Conservation (phyloP, 176 grass and related monocot species). For the Zea luxurians region DNA sequence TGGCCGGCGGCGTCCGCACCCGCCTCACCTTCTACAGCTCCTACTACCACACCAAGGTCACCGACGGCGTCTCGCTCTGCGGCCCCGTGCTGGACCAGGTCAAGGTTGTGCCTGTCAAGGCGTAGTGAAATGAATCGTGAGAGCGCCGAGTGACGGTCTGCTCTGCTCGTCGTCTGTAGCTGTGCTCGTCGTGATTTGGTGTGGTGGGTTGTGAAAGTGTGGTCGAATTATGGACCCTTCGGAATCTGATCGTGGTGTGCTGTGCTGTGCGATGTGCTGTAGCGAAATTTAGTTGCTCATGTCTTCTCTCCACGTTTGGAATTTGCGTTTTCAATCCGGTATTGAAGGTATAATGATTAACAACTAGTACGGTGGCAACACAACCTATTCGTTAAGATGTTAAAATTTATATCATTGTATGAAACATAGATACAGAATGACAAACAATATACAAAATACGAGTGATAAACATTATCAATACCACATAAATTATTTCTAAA, state of each 20-base stretch:
- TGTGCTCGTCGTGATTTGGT: constrained; percentile 15
- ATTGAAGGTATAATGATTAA: too few relatives aligned
- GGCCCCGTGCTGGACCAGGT: constrained; percentile 88
- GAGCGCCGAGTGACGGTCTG: background rate
- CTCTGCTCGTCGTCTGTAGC: background rate
- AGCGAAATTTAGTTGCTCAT: background rate
- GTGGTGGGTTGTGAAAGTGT: constrained; percentile 6
- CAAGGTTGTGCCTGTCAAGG: constrained; percentile 63
- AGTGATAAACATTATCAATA: too few relatives aligned
- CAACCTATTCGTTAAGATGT: too few relatives aligned
- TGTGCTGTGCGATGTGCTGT: background rate
- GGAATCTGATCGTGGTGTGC: background rate
- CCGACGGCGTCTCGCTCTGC: constrained; percentile 68
- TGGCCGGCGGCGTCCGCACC: constrained; percentile 43
- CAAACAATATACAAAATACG: too few relatives aligned
- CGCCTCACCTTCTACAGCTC: constrained; percentile 98
- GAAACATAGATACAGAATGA: too few relatives aligned
- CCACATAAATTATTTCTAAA: too few relatives aligned
- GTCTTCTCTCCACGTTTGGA: background rate
- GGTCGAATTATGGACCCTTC: background rate
- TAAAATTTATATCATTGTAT: too few relatives aligned
- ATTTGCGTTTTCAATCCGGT: too few relatives aligned
- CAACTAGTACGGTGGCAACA: too few relatives aligned
- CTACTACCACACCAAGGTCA: constrained; percentile 84
- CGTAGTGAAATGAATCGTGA: constrained; percentile 28